Conservation (phyloP, 371 early-diverging fungal genomes). For the Rhizopus delemar region DNA sequence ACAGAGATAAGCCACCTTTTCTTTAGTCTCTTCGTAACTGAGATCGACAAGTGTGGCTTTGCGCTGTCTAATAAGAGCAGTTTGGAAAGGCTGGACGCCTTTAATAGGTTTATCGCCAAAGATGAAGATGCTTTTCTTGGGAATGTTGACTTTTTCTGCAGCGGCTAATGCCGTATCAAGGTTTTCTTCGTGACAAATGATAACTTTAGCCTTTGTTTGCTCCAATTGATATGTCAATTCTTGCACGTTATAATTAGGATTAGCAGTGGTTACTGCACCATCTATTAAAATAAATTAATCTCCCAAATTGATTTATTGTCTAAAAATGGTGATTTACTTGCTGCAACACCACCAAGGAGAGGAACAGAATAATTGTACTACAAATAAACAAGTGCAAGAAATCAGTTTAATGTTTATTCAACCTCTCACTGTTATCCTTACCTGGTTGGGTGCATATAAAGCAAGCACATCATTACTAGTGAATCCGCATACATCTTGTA, state of each 20-base stretch:
- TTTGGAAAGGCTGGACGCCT: slow-evolving; percentile 38
- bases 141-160: slow-evolving; percentile 57
- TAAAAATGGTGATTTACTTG: slow-evolving; percentile 21
- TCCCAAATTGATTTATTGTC: neutral
- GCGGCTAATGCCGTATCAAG: slow-evolving; percentile 56
- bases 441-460: slow-evolving; percentile 72
- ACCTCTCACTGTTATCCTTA: slow-evolving; percentile 14
- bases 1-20: slow-evolving; percentile 65
- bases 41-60: slow-evolving; percentile 24
- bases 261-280: slow-evolving; percentile 70
- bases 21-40: slow-evolving; percentile 30
- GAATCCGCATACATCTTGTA: slow-evolving; percentile 59
- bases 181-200: slow-evolving; percentile 52
- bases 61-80: slow-evolving; percentile 14
- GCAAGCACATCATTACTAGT: slow-evolving; percentile 69
- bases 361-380: slow-evolving; percentile 47
- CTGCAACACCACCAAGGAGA: slow-evolving; percentile 41
- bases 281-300: slow-evolving; percentile 30
- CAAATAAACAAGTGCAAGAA: neutral
- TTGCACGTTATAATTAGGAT: slow-evolving; percentile 72
- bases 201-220: slow-evolving; percentile 63
- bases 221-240: slow-evolving; percentile 76
- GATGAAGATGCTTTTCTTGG: slow-evolving; percentile 54
- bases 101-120: slow-evolving; percentile 56
- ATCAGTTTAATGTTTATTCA: too few species aligned